Percentiles rank a stretch among this genome's conserved stretches.
Evolutionary conservation across 2,329 filamentous ascomycete genomes (phyloP).

Genomic region (Aspergillus caelatus): DNA sequence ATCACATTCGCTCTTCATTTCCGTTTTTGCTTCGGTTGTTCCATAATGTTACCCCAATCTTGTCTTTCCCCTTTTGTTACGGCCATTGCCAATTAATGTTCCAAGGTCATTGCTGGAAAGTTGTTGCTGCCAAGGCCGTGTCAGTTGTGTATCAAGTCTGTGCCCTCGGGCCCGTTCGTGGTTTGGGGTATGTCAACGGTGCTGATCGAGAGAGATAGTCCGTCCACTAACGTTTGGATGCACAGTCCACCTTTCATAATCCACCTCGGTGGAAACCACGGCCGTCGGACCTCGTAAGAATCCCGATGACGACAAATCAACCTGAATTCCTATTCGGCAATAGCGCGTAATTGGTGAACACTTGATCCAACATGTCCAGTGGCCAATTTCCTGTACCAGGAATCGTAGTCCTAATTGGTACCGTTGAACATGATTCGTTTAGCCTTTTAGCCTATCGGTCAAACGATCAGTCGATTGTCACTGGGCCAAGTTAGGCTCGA

Average conservation of each 20-base stretch:
- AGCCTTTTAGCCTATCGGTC: not conserved
- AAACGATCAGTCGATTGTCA: not conserved
- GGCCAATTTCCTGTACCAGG: not conserved
- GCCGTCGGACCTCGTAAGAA: not conserved
- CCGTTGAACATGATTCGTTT: not conserved
- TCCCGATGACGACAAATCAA: not conserved
- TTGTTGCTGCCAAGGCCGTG: not conserved
- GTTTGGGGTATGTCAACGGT: not conserved
- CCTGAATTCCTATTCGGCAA: not conserved
- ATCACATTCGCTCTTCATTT: not conserved
- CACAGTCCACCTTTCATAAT: not conserved
- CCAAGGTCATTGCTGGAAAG: not conserved
- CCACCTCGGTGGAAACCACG: not conserved
- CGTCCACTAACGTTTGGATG: not conserved
- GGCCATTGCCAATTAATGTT: not conserved
- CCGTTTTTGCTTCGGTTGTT: not conserved
- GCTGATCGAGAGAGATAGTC: not conserved
- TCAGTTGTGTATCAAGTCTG: not conserved
- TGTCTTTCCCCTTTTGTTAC: not conserved
- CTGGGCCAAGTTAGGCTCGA: not conserved
- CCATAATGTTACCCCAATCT: not conserved
- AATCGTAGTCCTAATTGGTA: not conserved
- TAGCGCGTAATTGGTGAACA: not conserved
- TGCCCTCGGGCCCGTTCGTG: not conserved
- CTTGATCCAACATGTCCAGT: not conserved